phyloP scores from a whole-genome alignment of 495 filamentous ascomycete species.

The Annulohypoxylon moriforme region DNA sequence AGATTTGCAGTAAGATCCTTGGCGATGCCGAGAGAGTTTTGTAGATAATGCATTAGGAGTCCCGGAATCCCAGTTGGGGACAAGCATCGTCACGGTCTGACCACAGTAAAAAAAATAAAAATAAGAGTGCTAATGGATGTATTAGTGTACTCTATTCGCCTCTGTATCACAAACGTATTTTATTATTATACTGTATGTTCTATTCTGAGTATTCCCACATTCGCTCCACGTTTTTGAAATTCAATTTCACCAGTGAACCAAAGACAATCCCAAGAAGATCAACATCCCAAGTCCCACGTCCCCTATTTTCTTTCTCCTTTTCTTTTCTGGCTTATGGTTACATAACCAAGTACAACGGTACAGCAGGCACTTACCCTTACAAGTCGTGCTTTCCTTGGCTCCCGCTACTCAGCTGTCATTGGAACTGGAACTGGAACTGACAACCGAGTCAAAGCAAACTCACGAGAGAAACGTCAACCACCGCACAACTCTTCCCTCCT shows the following conservation, averaged over 20 bases:
- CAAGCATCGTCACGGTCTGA: slow-evolving; percentile 25
- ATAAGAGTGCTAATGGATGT: slow-evolving; percentile 20
- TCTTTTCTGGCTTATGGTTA: slow-evolving; percentile 5
- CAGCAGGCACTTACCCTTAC: slow-evolving; percentile 20
- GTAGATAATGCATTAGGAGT: slow-evolving; percentile 40
- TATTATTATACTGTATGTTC: slow-evolving; percentile 40
- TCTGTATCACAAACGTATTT: slow-evolving; percentile 26
- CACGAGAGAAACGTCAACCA: slow-evolving; percentile 21
- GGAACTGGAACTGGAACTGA: slow-evolving; percentile 25
- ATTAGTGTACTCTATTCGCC: slow-evolving; percentile 25
- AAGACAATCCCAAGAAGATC: slow-evolving; percentile 34
- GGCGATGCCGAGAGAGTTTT: slow-evolving; percentile 39
- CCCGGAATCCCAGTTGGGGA: slow-evolving; percentile 24
- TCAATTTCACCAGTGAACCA: slow-evolving; percentile 32
- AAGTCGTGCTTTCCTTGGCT: slow-evolving; percentile 27
- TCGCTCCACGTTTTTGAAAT: slow-evolving; percentile 43
- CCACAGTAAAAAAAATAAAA: too few relatives aligned
- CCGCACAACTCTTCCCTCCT: slow-evolving; percentile 10
- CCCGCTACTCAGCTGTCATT: slow-evolving; percentile 15
- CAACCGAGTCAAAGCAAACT: slow-evolving; percentile 43
- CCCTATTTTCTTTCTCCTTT: slow-evolving; percentile 28
- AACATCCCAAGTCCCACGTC: slow-evolving; percentile 24
- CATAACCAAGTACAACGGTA: slow-evolving; percentile 16
- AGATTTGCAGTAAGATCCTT: slow-evolving; percentile 37
- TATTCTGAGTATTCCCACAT: slow-evolving; percentile 32